Conservation (phyloP, 75 land plant species). For the Pinus taeda region DNA sequence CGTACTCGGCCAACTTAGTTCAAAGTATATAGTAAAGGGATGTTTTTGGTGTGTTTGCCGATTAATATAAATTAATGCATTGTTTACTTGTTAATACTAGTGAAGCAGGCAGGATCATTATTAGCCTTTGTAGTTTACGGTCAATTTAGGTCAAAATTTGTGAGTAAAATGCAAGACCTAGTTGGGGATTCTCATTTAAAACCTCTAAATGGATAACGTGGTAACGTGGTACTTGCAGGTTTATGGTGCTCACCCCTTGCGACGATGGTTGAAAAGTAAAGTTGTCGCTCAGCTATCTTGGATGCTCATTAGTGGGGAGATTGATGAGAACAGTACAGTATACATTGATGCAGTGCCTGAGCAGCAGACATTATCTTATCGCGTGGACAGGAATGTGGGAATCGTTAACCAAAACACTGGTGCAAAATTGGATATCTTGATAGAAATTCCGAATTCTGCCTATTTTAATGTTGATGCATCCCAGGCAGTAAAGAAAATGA, state of each 20-base stretch:
- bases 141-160: background rate
- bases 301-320: conserved; percentile 81
- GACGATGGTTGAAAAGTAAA: conserved; percentile 91
- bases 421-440: conserved; percentile 72
- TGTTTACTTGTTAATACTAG: background rate
- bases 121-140: background rate
- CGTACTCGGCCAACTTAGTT: no score
- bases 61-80: background rate
- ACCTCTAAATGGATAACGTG: no score
- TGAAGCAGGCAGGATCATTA: background rate
- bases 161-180: no score
- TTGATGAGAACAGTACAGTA: conserved; percentile 94
- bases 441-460: conserved; percentile 44
- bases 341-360: conserved; percentile 67
- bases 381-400: conserved; percentile 70
- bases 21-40: no score
- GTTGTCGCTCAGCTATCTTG: conserved; percentile 88
- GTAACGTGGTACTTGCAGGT: conserved; percentile 38
- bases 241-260: conserved; percentile 92
- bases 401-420: conserved; percentile 71
- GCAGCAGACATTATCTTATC: conserved; percentile 38
- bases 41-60: background rate
- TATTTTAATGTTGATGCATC: conserved; percentile 38
- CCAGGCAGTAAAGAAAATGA: conserved; percentile 84
- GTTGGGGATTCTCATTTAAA: no score